These are phyloP conservation scores for Acrodontium crateriforme DNA, from an alignment of 2,329 filamentous ascomycete species.

Conservation along the genomic window DNA sequence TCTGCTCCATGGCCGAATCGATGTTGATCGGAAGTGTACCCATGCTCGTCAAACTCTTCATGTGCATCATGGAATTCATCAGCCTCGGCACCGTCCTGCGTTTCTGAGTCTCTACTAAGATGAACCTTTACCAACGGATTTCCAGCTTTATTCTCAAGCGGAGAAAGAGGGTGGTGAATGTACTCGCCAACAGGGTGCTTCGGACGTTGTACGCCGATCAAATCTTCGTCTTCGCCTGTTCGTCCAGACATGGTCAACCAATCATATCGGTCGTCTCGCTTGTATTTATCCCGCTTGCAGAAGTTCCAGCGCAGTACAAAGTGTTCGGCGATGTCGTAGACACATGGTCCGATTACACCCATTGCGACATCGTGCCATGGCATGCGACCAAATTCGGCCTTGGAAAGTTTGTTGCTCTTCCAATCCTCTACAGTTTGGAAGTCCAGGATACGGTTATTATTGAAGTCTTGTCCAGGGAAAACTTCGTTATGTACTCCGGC, in stretches of 20 bases:
- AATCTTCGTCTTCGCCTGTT: slow-evolving; percentile 64
- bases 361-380: slow-evolving; percentile 96
- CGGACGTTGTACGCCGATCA: slow-evolving; percentile 77
- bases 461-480: slow-evolving; percentile 94
- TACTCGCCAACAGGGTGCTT: slow-evolving; percentile 84
- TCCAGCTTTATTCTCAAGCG: slow-evolving; percentile 50
- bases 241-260: slow-evolving; percentile 73
- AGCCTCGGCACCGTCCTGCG: slow-evolving; percentile 7
- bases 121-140: slow-evolving; percentile 24
- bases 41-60: slow-evolving; percentile 18
- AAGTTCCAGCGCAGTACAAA: slow-evolving; percentile 96
- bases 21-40: slow-evolving; percentile 19
- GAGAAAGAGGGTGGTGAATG: slow-evolving; percentile 60
- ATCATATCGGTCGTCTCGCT: slow-evolving; percentile 68
- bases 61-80: slow-evolving; percentile 17
- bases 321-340: slow-evolving; percentile 90
- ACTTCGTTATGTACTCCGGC: slow-evolving; percentile 68
- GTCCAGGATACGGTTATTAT: slow-evolving; percentile 93
- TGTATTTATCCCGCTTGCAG: slow-evolving; percentile 94
- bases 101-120: slow-evolving; percentile 2
- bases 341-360: slow-evolving; percentile 75
- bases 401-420: slow-evolving; percentile 85
- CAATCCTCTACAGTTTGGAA: slow-evolving; percentile 84
- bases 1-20: slow-evolving; percentile 14
- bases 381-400: slow-evolving; percentile 87